These are phyloP conservation scores for Aureobasidium sp. DNA, from an alignment of 2,329 filamentous ascomycete species.

Conservation along the genomic window DNA sequence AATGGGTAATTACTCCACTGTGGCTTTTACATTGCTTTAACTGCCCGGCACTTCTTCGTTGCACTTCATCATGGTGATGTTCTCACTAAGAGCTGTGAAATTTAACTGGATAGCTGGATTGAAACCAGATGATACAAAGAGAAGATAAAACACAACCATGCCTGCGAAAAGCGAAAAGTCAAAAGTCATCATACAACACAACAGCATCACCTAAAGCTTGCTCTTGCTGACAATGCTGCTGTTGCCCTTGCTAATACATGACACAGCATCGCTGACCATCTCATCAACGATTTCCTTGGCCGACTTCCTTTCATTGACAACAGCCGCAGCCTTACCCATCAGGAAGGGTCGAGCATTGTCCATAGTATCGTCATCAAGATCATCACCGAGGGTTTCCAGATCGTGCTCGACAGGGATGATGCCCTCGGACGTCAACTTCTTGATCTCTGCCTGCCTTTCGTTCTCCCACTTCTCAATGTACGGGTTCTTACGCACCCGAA, in stretches of 20 bases:
- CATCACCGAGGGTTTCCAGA: constrained; percentile 69
- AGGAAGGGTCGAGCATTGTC: constrained; percentile 86
- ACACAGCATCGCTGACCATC: constrained; percentile 69
- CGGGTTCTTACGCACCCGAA: constrained; percentile 86
- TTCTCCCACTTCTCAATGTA: constrained; percentile 97
- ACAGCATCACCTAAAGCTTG: constrained; percentile 25
- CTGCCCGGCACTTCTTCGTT: neutral
- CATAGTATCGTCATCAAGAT: constrained; percentile 71
- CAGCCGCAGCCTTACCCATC: constrained; percentile 95
- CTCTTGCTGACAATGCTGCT: constrained; percentile 28
- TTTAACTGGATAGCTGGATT: neutral
- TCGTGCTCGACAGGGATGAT: constrained; percentile 91
- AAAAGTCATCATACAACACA: neutral
- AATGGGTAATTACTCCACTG: neutral
- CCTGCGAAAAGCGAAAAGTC: neutral
- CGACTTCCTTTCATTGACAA: constrained; percentile 85
- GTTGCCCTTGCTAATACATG: constrained; percentile 25
- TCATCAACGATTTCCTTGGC: constrained; percentile 93
- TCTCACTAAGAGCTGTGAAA: neutral
- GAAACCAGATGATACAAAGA: neutral
- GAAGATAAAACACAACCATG: neutral
- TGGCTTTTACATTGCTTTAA: neutral
- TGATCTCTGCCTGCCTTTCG: constrained; percentile 84
- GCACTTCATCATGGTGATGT: neutral
- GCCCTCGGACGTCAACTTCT: constrained; percentile 81